Evolutionary conservation across 495 filamentous ascomycete species (phyloP).

Genomic region (Evansstolkia leycettana): DNA sequence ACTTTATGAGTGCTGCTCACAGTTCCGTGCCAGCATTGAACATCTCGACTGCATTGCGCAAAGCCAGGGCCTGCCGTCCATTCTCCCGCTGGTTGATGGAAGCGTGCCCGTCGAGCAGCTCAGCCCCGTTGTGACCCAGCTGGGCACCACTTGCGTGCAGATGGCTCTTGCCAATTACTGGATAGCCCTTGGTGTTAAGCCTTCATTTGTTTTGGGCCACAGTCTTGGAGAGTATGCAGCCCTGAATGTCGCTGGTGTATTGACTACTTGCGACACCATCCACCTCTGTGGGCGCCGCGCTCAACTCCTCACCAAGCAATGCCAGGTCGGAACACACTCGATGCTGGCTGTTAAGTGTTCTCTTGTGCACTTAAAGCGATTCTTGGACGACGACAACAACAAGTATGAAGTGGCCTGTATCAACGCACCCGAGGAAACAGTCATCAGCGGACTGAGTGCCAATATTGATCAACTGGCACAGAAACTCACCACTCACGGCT

Average conservation of each 20-base stretch:
- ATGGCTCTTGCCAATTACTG: slow-evolving; percentile 78
- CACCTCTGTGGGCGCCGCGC: slow-evolving; percentile 66
- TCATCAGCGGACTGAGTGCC: slow-evolving; percentile 32
- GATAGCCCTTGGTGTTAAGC: slow-evolving; percentile 65
- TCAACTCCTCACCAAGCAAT: slow-evolving; percentile 59
- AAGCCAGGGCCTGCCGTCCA: slow-evolving; percentile 54
- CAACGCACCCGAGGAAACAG: slow-evolving; percentile 38
- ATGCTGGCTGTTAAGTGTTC: slow-evolving; percentile 39
- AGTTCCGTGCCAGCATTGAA: slow-evolving; percentile 60
- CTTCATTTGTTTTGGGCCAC: slow-evolving; percentile 72
- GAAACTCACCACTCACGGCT: slow-evolving; percentile 37
- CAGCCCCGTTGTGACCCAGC: slow-evolving; percentile 65
- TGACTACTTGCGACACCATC: slow-evolving; percentile 61
- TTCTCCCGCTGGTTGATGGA: slow-evolving; percentile 51
- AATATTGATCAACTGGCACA: slow-evolving; percentile 46
- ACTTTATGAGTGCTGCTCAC: slow-evolving; percentile 48
- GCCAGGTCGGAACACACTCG: slow-evolving; percentile 55
- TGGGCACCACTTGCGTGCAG: slow-evolving; percentile 68
- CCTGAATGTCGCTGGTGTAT: slow-evolving; percentile 61
- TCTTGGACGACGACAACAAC: slow-evolving; percentile 12
- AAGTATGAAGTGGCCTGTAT: slow-evolving; percentile 38
- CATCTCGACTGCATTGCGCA: slow-evolving; percentile 56
- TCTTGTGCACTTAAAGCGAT: slow-evolving; percentile 18
- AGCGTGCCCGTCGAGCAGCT: slow-evolving; percentile 37
- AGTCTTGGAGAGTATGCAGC: slow-evolving; percentile 70